Base-by-base conservation (phyloP, 2,329 filamentous ascomycete species). In the Talaromyces amestolkiae region DNA sequence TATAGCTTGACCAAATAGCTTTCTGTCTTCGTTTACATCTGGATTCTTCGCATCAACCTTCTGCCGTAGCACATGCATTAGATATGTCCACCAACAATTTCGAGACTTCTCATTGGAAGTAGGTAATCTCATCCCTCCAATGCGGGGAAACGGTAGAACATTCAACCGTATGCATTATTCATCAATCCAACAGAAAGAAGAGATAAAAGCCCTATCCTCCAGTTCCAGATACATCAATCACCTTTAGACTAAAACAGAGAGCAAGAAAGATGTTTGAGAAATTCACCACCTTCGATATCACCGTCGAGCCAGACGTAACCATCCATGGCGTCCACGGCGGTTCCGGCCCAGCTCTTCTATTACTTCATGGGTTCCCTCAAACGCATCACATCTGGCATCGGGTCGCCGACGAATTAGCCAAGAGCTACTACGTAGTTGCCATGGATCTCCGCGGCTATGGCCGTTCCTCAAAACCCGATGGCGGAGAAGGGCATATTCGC, bases 291-390 rank as follows among this genome's bases (percentile, higher is more conserved):
- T 66, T 69, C 56, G 58, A 63, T 33, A 49, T 68, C 15, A 70
- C 77, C 60, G 69, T 76, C 47, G 70, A 73, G 6, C 76, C 77
- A 0, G 70, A 72, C 47, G 72, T 84, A 35, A 76, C 72, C n/a
- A 84, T 84, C 67, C 75, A 77, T 51, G 82, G 82, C 17, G 70
- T 82, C 47, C 74, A 74, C 58, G 78, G 75, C 68, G 74, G 72
- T 35, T 61, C 71, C 3, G 71, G 74, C 1, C 81, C 79, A 0
- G 77, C 82, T 0, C 76, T 85, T 7, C 75, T 81, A 15, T 75
- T 85, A 8, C 72, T 85, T 7, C 83, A 85, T 63, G 84, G 83
- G 41, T 86, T 82, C 68, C 84, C 84, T 0, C 83, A 86, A 70
- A 85, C 78, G 4, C 76, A 79, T 19, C 80, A 82, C 66, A 85